Evolutionary conservation across 2,329 filamentous ascomycete species (phyloP), one percentile per base, ranked within the genome.

Genomic region (Blastomyces silverae): DNA sequence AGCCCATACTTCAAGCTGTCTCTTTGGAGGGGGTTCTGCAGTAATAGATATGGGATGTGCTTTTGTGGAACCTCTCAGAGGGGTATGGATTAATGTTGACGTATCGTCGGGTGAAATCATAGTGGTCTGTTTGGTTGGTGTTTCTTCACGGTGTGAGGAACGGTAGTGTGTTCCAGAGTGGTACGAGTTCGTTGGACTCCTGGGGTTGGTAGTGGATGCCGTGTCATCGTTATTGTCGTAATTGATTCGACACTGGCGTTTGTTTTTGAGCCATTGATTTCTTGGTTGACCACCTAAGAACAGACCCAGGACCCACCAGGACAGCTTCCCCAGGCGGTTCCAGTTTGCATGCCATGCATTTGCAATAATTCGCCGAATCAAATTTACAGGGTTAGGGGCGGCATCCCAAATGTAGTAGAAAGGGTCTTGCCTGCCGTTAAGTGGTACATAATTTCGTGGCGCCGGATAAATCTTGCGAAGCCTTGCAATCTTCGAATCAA

Each of bases 221-320:
- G 34, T 7, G 28, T 22, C 10, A 11, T 22, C 34, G 31, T 57
- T 25, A 56, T 44, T n/a, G 50, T 46, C 34, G 39, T 39, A 34
- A 37, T 10, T 15, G 42, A 22, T n/a, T n/a, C 11, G 59, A 5
- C 59, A 28, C 59, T 20, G 25, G 20, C 31, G 25, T 34, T 22
- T 48, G 46, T 42, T 64, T 8, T 39, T 50, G 42, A 67, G 63
- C 65, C 68, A 69, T 44, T 66, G 57, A 59, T 66, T 66, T 53
- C 68, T 62, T 22, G 63, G 64, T 48, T 66, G 65, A 11, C 48
- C 46, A 28, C 68, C 72, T 25, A 76, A 52, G 61, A 76, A 70
- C 8, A 76, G 64, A 6, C 74, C 74, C n/a, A 76, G 65, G 42
- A 76, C 69, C 74, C 74, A 76, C 74, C 74, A 76, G 44, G 73